These are phyloP conservation scores for Ogataea pilisensis DNA, from an alignment of 805 yeast species.

Conservation along the genomic window DNA sequence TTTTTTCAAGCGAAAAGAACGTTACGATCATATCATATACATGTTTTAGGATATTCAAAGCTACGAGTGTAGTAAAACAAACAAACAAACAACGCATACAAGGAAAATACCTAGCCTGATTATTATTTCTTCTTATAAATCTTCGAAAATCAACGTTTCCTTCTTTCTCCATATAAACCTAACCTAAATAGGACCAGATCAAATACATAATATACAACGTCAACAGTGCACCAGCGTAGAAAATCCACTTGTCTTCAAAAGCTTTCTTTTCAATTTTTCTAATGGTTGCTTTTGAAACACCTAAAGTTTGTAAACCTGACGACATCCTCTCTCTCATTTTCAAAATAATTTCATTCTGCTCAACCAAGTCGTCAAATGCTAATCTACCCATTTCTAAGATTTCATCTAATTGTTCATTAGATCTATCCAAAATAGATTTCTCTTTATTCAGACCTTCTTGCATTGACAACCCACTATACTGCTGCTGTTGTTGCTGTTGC, in stretches of 20 bases:
- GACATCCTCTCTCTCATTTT: slow-evolving; percentile 61
- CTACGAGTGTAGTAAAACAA: no score
- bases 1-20: no score
- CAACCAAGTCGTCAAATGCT: slow-evolving; percentile 80
- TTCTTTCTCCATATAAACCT: no score
- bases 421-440: slow-evolving; percentile 54
- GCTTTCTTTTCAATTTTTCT: slow-evolving; percentile 76
- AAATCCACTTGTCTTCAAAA: slow-evolving; percentile 79
- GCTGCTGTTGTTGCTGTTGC: slow-evolving; percentile 18
- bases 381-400: slow-evolving; percentile 85
- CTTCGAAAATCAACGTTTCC: no score
- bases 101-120: no score
- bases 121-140: no score
- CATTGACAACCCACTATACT: slow-evolving; percentile 32
- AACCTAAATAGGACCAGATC: slow-evolving; percentile 62
- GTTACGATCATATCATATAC: no score
- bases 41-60: no score
- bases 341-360: slow-evolving; percentile 71
- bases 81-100: no score
- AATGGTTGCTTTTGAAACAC: slow-evolving; percentile 83
- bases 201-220: slow-evolving; percentile 65
- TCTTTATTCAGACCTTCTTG: slow-evolving; percentile 71
- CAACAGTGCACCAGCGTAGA: slow-evolving; percentile 66
- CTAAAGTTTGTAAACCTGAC: slow-evolving; percentile 71
- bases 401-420: slow-evolving; percentile 81